Evolutionary conservation across 352 stramenopile genomes (phyloP).

Genomic region (Pythium vanterpoolii): DNA sequence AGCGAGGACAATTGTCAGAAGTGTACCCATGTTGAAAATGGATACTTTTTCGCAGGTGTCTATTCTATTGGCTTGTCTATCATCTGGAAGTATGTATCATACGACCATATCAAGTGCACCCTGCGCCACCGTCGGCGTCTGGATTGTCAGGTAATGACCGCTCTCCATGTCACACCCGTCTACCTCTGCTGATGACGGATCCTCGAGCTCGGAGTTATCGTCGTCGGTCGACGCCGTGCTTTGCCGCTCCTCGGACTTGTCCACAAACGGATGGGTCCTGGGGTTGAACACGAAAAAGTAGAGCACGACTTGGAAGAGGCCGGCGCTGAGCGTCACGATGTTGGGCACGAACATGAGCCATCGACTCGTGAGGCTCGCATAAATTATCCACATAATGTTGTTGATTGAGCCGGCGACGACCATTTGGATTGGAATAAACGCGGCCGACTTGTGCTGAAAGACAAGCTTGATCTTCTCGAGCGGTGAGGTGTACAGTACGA

Average conservation of each 20-base stretch:
- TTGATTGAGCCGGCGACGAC: conserved; percentile 47
- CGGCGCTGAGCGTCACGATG: conserved; percentile 32
- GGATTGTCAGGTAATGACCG: conserved; percentile 7
- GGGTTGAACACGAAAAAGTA: conserved; percentile 46
- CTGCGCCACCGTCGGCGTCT: conserved; percentile 3
- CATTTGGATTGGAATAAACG: conserved; percentile 14
- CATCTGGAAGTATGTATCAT: not conserved
- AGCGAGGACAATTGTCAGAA: conserved; percentile 14
- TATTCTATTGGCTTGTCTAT: not conserved
- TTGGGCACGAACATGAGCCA: conserved; percentile 65
- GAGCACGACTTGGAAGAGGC: conserved; percentile 32
- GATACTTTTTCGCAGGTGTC: too few species aligned
- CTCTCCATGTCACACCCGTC: conserved; percentile 2
- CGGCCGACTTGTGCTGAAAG: conserved; percentile 24
- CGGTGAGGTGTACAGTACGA: conserved; percentile 53
- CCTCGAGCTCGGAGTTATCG: not conserved
- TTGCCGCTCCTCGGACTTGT: conserved; percentile 1
- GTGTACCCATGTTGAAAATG: not conserved
- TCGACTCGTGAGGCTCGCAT: conserved; percentile 32
- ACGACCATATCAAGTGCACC: conserved; percentile 10
- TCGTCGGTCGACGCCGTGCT: conserved; percentile 17
- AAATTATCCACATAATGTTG: conserved; percentile 54
- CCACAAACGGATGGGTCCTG: conserved; percentile 30
- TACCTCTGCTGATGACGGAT: not conserved
- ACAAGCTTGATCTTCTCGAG: conserved; percentile 28